Evolutionary conservation across 2,329 filamentous ascomycete species (phyloP), one percentile per base, ranked within the genome.

Genomic region (Arachnomyces sp.): DNA sequence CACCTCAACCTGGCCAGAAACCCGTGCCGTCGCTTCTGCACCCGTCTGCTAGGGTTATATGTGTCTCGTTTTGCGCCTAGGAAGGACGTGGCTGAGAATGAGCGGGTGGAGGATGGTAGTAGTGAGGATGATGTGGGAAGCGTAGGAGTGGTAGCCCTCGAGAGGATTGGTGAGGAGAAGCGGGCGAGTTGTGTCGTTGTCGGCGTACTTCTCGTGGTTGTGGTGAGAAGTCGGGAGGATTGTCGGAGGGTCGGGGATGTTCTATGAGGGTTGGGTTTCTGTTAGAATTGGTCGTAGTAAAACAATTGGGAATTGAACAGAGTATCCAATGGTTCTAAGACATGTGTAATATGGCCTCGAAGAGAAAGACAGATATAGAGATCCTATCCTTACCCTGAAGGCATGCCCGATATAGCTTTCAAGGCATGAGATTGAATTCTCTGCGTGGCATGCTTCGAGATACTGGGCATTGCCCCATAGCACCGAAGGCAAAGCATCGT

Each of bases 21-120:
- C 2, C 77, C 77, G 60, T 78, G 74, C 51, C 77, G 67, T 46
- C 78, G 66, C 63, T 81, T 82, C 55, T 78, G 67, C 31, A 79
- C 73, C 33, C 71, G 54, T 46, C 79, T 73, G 37, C 72, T 77
- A 7, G 77, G 76, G 40, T 75, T 74, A 52, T 69, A 80, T 31
- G 78, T 81, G 42, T 72, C 61, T 47, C 77, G 67, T 36, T 61
- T 63, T 17, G 55, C 66, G 34, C 55, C 61, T 4, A 71, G 59
- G 2, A 58, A 54, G 5, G 67, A 59, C 38, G 66, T 63, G 12
- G 66, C 59, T 3, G 68, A 71, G 56, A 72, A 69, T 1, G 56
- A 49, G 17, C 65, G 63, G 35, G 50, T 45, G 40, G 40, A 8
- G 14, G 33, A 9, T 21, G 31, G 21, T 29, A 29, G 34, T 45